Evolutionary conservation across 225 moss, liverwort and hornwort species (phyloP), one percentile per base, ranked within the genome.

Genomic region (Marchantia paleacea): DNA sequence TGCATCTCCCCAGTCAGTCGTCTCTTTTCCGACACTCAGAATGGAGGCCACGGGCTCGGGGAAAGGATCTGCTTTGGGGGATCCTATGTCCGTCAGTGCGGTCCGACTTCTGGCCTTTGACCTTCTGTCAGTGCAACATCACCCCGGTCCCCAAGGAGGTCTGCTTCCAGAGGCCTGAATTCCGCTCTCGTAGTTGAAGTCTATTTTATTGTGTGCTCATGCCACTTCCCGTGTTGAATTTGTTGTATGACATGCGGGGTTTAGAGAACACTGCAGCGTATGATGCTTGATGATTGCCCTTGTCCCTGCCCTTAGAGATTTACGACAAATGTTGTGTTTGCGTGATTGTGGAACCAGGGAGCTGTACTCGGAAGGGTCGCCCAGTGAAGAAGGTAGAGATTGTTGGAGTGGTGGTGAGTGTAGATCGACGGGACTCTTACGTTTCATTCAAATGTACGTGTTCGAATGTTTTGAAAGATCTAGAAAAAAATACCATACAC

Each of bases 351-450:
- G 72, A 8, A 72, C n/a, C 86, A 95, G 93, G 92, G 51, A 86
- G 67, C 12, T 93, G 87, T 77, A 26, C 83, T 69, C 84, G 96
- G 22, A 92, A 82, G 81, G 89, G 91, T 53, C 85, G 91, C 54
- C 90, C 88, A 20, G 91, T 96, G 75, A 84, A 89, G 86, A 91
- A 90, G 85, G 92, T 91, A 80, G 94, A 96, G 82, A 73, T 94
- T 3, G 83, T 92, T 84, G 96, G 96, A 77, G 83, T 96, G 71
- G 94, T 92, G 82, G 94, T 92, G 81, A 86, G 88, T 70, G 84
- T 92, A 72, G 92, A 94, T 48, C 87, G 87, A 26, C 90, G 89
- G 79, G 96, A 94, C 81, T 92, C 94, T 16, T 92, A 85, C 71
- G 24, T 90, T 58, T 89, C 91, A 69, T 92, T 92, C 82, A 90